Conservation (phyloP, 257 asterid species). For the Misopates orontium region DNA sequence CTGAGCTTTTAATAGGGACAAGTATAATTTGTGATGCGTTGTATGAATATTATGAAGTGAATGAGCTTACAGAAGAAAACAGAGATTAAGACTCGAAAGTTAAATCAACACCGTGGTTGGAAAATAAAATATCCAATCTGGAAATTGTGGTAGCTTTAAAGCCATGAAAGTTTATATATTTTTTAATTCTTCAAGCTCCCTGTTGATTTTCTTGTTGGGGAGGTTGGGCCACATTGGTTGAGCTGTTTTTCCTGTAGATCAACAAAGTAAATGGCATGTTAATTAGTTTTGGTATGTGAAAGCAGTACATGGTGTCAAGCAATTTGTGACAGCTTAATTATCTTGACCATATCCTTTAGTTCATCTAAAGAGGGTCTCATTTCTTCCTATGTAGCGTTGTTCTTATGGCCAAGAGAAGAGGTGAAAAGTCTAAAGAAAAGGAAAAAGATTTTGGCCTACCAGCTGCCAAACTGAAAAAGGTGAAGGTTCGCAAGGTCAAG, state of each 20-base stretch:
- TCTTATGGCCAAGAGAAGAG: slow-evolving; percentile 36
- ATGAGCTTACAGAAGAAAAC: not conserved
- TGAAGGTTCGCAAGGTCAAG: slow-evolving; percentile 20
- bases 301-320: not conserved
- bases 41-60: not conserved
- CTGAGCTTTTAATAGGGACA: too few relatives aligned
- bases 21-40: too few relatives aligned
- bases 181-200: slow-evolving; percentile 8
- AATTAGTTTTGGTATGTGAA: slow-evolving; percentile 11
- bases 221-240: slow-evolving; percentile 5
- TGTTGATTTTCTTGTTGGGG: not conserved
- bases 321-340: slow-evolving; percentile 15
- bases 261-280: slow-evolving; percentile 11
- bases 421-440: slow-evolving; percentile 30
- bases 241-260: slow-evolving; percentile 9
- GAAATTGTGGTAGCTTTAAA: not conserved
- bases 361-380: slow-evolving; percentile 6
- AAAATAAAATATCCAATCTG: slow-evolving; percentile 6
- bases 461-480: slow-evolving; percentile 32
- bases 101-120: not conserved
- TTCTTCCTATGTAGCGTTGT: slow-evolving; percentile 26
- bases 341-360: slow-evolving; percentile 10
- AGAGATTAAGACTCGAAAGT: not conserved
- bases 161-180: not conserved
- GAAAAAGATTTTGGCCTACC: slow-evolving; percentile 27